Evolutionary conservation across 2,329 filamentous ascomycete species (phyloP), one percentile per base, ranked within the genome.

Genomic region (Ophiocordyceps robertsii): DNA sequence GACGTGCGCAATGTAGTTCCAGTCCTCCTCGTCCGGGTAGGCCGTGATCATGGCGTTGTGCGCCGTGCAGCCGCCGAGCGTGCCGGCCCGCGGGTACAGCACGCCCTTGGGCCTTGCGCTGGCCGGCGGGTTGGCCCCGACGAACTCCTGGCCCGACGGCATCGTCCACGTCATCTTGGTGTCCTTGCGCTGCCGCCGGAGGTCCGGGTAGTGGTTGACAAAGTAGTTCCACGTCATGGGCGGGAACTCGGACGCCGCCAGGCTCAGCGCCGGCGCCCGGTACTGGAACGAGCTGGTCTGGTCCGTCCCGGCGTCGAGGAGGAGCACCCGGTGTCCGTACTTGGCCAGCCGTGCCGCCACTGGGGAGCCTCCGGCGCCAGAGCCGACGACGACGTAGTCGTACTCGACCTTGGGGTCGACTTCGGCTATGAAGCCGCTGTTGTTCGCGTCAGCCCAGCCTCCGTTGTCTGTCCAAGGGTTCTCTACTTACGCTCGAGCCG

Each of bases 341-440:
- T 73, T 58, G 8, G 76, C 77, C 19, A 80, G 66, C 33, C 75
- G 67, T 8, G 71, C 69, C 3, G 76, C 74, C 6, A 80, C 53
- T 21, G 76, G 74, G 11, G 70, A 73, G 45, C 76, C 75, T 29
- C 75, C 75, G 3, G 75, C 66, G 3, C 75, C 75, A n/a, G 72
- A 75, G 14, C 77, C 77, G 13, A 80, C 73, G 16, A 80, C 66
- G 24, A 80, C 67, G 61, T 78, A 81, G 50, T 80, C 76, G 51
- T 59, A 60, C n/a, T 36, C 14, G 10, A 36, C 33, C 2, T 19
- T 17, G 4, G 33, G 33, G 7, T 36, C n/a, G 9, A 16, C 1
- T 10, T 17, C 16, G 13, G 14, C 9, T 1, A 36, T 10, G 16
- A 36, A 36, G 9, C 9, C 16, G n/a, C 33, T 36, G 16, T 6